Conservation (phyloP, 2,329 filamentous ascomycete genomes). For the Aspergillus fumigatiaffinis region DNA sequence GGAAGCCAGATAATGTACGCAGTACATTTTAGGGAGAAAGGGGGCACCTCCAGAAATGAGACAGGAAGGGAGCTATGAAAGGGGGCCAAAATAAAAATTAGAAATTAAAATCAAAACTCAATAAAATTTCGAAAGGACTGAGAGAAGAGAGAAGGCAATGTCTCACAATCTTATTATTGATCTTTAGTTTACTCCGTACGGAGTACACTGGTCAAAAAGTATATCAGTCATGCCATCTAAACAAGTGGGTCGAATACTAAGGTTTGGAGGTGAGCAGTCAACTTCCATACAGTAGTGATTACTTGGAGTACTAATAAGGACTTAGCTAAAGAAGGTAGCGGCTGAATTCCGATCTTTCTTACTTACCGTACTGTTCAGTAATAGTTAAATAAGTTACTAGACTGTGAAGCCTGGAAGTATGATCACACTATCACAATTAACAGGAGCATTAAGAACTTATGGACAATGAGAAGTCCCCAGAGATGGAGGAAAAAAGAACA, state of each 20-base stretch:
- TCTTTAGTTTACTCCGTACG: background rate
- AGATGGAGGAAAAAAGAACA: background rate
- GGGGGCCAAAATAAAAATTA: background rate
- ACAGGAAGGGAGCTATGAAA: background rate
- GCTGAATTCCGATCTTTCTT: background rate
- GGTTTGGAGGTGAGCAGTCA: conserved; percentile 16
- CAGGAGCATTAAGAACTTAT: no score
- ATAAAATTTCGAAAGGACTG: background rate
- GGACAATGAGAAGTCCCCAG: no score
- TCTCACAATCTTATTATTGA: background rate
- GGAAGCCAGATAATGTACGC: background rate
- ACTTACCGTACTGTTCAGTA: background rate
- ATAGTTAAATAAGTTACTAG: background rate
- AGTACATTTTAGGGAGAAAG: background rate
- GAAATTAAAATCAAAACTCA: background rate
- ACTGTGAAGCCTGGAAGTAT: no score
- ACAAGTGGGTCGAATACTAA: background rate
- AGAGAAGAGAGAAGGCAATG: background rate
- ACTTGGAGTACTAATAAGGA: conserved; percentile 9
- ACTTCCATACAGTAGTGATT: conserved; percentile 4
- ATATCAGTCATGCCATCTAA: background rate
- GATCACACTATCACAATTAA: no score
- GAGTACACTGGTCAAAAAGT: background rate
- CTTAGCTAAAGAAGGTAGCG: background rate
- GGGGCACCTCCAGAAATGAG: background rate